Evolutionary conservation across 2,329 filamentous ascomycete genomes (phyloP).

Genomic region (Didymella exigua): DNA sequence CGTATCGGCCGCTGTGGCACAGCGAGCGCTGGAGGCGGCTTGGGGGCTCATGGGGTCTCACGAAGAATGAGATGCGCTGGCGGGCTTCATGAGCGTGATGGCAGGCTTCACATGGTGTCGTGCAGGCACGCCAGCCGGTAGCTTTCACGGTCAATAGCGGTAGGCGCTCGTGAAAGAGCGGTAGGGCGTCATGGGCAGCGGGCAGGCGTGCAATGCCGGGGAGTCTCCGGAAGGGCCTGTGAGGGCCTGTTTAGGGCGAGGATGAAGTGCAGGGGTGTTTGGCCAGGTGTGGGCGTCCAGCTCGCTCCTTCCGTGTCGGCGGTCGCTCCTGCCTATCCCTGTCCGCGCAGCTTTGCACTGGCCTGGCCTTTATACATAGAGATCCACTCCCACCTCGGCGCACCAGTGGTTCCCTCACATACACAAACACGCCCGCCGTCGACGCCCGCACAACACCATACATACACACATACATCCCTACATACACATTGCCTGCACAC

Average conservation of each 20-base stretch:
- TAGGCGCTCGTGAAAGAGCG: slow-evolving; percentile 19
- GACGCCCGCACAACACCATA: not conserved
- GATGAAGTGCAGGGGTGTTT: slow-evolving; percentile 18
- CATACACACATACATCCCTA: not conserved
- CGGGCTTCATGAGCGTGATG: not conserved
- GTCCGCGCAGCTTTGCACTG: slow-evolving; percentile 21
- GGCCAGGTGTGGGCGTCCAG: slow-evolving; percentile 25
- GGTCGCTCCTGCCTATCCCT: slow-evolving; percentile 24
- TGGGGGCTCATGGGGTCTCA: slow-evolving; percentile 8
- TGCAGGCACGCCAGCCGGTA: slow-evolving; percentile 9
- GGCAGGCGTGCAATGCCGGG: slow-evolving; percentile 30
- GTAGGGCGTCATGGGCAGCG: slow-evolving; percentile 11
- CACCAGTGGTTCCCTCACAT: slow-evolving; percentile 7
- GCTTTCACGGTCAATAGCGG: slow-evolving; percentile 9
- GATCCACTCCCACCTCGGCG: slow-evolving; percentile 27
- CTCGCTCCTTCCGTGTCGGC: slow-evolving; percentile 26
- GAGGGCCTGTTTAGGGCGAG: slow-evolving; percentile 21
- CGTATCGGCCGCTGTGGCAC: slow-evolving; percentile 10
- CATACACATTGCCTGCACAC: not conserved
- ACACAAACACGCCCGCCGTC: slow-evolving; percentile 5
- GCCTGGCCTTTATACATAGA: slow-evolving; percentile 28
- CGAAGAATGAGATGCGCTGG: slow-evolving; percentile 15
- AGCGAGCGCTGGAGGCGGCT: slow-evolving; percentile 1
- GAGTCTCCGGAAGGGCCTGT: slow-evolving; percentile 22
- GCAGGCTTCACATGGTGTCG: not conserved